phyloP scores from a whole-genome alignment of 2,329 filamentous ascomycete genomes.

The Calycina marina region DNA sequence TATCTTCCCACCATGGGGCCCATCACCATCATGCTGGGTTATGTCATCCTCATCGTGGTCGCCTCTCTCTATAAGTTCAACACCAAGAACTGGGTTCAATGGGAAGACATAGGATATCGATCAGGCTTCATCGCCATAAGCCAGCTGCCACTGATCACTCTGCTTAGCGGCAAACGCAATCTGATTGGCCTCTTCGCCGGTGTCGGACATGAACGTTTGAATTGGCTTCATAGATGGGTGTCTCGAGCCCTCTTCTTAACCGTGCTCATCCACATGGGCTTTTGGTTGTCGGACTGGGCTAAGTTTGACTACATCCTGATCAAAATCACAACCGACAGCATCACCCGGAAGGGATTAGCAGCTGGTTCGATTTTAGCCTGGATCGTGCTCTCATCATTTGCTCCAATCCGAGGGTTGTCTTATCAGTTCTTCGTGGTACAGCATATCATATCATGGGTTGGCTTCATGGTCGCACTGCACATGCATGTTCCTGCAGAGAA shows the following conservation, averaged over 20 bases:
- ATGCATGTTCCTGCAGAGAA: not conserved
- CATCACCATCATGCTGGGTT: slow-evolving; percentile 24
- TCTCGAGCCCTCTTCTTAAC: slow-evolving; percentile 54
- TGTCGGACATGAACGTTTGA: slow-evolving; percentile 52
- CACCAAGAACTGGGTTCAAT: slow-evolving; percentile 15
- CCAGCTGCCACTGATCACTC: slow-evolving; percentile 48
- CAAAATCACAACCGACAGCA: slow-evolving; percentile 16
- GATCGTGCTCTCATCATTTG: slow-evolving; percentile 47
- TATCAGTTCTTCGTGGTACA: slow-evolving; percentile 60
- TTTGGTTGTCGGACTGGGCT: slow-evolving; percentile 15
- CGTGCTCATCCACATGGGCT: slow-evolving; percentile 26
- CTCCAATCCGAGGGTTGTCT: slow-evolving; percentile 46
- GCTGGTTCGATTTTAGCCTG: slow-evolving; percentile 52
- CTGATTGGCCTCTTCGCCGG: slow-evolving; percentile 46
- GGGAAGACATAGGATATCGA: slow-evolving; percentile 34
- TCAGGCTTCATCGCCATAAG: slow-evolving; percentile 52
- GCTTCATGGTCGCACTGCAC: slow-evolving; percentile 22
- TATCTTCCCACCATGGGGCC: slow-evolving; percentile 23
- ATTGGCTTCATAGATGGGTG: slow-evolving; percentile 62
- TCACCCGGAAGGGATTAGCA: slow-evolving; percentile 36
- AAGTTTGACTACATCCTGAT: slow-evolving; percentile 13
- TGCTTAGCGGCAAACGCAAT: slow-evolving; percentile 45
- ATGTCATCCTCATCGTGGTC: slow-evolving; percentile 25
- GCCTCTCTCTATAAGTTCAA: slow-evolving; percentile 24
- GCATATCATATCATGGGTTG: slow-evolving; percentile 40